These are phyloP conservation scores for Starmerella asiatica DNA, from an alignment of 805 yeast species.

Conservation along the genomic window DNA sequence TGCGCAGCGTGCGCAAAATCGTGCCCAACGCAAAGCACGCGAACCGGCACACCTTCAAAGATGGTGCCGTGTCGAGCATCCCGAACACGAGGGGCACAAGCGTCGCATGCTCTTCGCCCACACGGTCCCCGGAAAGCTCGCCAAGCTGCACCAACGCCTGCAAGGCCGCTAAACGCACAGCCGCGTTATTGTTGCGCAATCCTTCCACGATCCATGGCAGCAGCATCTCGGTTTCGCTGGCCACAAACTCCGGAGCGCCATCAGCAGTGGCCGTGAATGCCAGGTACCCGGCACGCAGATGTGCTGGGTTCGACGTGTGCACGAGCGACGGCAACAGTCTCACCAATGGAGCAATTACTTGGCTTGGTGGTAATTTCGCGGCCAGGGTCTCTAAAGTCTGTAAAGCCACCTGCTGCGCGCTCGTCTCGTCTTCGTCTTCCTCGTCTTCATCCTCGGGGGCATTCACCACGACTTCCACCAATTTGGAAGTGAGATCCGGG, in stretches of 20 bases:
- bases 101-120: constrained; percentile 71
- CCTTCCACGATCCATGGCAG: constrained; percentile 64
- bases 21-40: constrained; percentile 90
- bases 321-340: constrained; percentile 31
- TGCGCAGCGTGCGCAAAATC: constrained; percentile 77
- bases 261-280: constrained; percentile 70
- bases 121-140: constrained; percentile 67
- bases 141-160: constrained; percentile 68
- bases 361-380: constrained; percentile 79
- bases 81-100: constrained; percentile 76
- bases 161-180: constrained; percentile 77
- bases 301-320: constrained; percentile 50
- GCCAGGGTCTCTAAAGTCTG: constrained; percentile 69
- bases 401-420: constrained; percentile 64
- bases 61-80: constrained; percentile 74
- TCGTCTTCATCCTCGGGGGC: constrained; percentile 60
- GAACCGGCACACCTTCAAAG: constrained; percentile 70
- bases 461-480: constrained; percentile 62
- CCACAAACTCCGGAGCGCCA: constrained; percentile 89
- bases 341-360: constrained; percentile 69
- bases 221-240: constrained; percentile 59
- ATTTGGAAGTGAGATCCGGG: constrained; percentile 58
- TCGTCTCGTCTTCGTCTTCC: constrained; percentile 81
- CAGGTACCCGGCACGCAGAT: constrained; percentile 76
- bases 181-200: constrained; percentile 55